Base-by-base conservation (phyloP, 1,284 basidiomycete species). In the Rhodotorula sp. region DNA sequence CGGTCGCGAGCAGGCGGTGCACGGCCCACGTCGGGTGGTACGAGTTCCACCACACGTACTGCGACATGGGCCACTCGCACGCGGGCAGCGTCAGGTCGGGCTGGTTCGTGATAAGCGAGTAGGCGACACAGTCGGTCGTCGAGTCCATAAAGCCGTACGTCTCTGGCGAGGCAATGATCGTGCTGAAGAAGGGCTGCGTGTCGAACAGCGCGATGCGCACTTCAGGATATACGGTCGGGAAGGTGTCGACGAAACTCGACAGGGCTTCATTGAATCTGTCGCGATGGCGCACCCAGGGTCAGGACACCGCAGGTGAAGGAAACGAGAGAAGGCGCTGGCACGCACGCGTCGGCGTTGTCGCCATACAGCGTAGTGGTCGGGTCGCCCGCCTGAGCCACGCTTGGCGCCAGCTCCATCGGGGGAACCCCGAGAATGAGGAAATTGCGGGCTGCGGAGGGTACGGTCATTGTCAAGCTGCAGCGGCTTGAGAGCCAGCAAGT, bases 21-120 rank as follows among this genome's bases (percentile, higher is more conserved):
- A 71, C 70, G 7, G 65, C 23, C 70, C 70, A 71, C 3, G 70
- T 59, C 12, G 70, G 70, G 34, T 70, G 62, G 48, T 70, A 70
- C 17, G 53, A 13, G 49, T 64, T 57, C 60, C 61, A 61, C 71
- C 71, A 73, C 8, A 67, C 56, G 17, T 61, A 70, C 41, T 67
- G 50, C 7, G 10, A 17, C 27, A 73, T 16, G 1, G 71, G 71
- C 56, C 44, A 64, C 0, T 27, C 9, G 50, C 71, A 73, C 17
- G 54, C 41, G 1, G 68, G 55, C 12, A 53, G 41, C 3, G 8
- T 23, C 4, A 49, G 46, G 7, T 58, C 41, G 21, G 68, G 68
- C 27, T 42, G 41, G 54, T 54, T 57, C 17, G 14, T 44, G 4
- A 58, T 25, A 19, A 13, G 34, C 3, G 54, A 10, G 42, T 71